A percentile compares a stretch with the other conserved stretches of the same genome.
phyloP scores from a whole-genome alignment of 768 basidiomycete genomes.

The Cyclocybe aegerita region DNA sequence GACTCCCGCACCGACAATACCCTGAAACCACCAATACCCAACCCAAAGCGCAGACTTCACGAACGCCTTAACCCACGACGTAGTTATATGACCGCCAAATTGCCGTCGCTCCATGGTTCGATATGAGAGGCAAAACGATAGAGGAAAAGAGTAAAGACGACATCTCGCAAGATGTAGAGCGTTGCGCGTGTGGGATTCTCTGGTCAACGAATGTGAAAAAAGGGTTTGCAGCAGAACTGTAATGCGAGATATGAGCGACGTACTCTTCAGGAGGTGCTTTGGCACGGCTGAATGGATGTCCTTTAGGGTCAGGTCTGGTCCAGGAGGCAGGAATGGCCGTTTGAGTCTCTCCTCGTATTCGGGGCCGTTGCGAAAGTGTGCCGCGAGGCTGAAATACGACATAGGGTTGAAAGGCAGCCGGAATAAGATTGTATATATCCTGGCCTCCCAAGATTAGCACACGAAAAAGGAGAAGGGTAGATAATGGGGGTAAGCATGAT shows the following conservation, averaged over 20 bases:
- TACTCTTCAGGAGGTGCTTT: slow-evolving; percentile 47
- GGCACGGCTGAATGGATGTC: slow-evolving; percentile 57
- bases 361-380: slow-evolving; percentile 34
- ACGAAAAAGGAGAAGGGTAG: slow-evolving; percentile 53
- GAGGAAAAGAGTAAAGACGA: slow-evolving; percentile 38
- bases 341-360: slow-evolving; percentile 42
- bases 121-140: slow-evolving; percentile 46
- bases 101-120: slow-evolving; percentile 33
- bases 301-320: slow-evolving; percentile 39
- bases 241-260: slow-evolving; percentile 6
- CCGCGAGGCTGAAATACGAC: background rate
- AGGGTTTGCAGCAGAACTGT: background rate
- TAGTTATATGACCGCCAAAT: slow-evolving; percentile 39
- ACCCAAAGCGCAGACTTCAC: slow-evolving; percentile 40
- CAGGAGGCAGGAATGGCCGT: slow-evolving; percentile 49
- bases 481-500: slow-evolving; percentile 38
- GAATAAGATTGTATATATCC: too few species aligned
- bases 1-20: slow-evolving; percentile 49
- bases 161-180: slow-evolving; percentile 44
- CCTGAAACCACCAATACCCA: slow-evolving; percentile 50
- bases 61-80: slow-evolving; percentile 27
- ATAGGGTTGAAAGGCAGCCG: too few species aligned
- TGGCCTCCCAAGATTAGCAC: too few species aligned
- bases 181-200: slow-evolving; percentile 37
- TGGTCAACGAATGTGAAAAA: slow-evolving; percentile 7